phyloP scores from a whole-genome alignment of 129 eudicot genomes.

The Calendula officinalis region DNA sequence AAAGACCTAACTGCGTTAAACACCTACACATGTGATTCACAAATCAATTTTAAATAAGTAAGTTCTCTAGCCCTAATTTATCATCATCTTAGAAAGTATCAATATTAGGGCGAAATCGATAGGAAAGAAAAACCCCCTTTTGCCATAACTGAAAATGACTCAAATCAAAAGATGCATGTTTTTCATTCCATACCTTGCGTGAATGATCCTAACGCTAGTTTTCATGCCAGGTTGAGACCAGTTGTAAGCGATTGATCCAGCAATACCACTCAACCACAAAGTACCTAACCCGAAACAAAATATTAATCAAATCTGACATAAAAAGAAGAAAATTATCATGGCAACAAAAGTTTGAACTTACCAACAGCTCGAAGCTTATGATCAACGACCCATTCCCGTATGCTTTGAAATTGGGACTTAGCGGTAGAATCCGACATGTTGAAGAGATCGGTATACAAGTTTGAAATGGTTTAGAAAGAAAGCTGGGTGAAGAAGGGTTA shows the following conservation, averaged over 20 bases:
- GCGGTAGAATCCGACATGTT: constrained; percentile 43
- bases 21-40: too few species aligned
- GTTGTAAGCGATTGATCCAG: constrained; percentile 74
- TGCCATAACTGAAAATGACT: too few species aligned
- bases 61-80: too few species aligned
- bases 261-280: constrained; percentile 55
- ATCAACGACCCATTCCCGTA: constrained; percentile 51
- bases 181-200: constrained; percentile 50
- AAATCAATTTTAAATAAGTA: too few species aligned
- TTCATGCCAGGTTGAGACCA: constrained; percentile 74
- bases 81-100: neutral
- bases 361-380: constrained; percentile 72
- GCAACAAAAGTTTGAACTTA: constrained; percentile 17
- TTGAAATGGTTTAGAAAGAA: neutral
- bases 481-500: neutral
- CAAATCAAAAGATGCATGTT: neutral
- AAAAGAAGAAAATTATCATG: neutral
- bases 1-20: too few species aligned
- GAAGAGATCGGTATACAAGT: too few species aligned
- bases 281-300: neutral
- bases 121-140: too few species aligned
- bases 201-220: constrained; percentile 73
- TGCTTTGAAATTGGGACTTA: constrained; percentile 37
- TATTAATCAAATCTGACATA: neutral
- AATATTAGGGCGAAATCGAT: neutral